Evolutionary conservation across 805 yeast species (phyloP).

Genomic region (Hanseniaspora guilliermondii): DNA sequence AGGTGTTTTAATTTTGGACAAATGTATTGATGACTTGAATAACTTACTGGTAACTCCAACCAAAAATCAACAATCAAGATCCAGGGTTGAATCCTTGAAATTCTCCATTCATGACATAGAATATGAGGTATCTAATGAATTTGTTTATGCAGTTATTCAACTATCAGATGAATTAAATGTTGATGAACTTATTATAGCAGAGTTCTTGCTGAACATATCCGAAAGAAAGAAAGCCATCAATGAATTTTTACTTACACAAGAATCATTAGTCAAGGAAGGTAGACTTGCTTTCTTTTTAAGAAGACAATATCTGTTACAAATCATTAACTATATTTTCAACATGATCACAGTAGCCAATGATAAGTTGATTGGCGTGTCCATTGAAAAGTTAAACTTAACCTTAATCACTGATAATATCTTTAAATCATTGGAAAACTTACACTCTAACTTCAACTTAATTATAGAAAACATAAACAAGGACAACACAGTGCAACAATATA

Average conservation of each 20-base stretch:
- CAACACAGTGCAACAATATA: conserved; percentile 41
- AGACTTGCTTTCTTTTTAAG: conserved; percentile 56
- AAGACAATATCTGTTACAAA: conserved; percentile 60
- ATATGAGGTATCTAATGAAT: conserved; percentile 52
- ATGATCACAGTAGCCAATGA: conserved; percentile 19
- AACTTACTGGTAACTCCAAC: conserved; percentile 21
- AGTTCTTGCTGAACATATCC: conserved; percentile 35
- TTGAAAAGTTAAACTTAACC: not conserved
- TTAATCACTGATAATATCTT: conserved; percentile 35
- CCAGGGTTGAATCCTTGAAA: conserved; percentile 34
- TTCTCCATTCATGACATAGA: conserved; percentile 43
- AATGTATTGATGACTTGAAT: conserved; percentile 36
- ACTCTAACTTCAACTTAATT: conserved; percentile 41
- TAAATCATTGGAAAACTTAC: conserved; percentile 45
- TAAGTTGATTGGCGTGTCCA: not conserved
- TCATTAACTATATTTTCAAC: conserved; percentile 34
- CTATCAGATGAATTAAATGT: conserved; percentile 55
- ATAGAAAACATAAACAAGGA: conserved; percentile 41
- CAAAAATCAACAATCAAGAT: conserved; percentile 38
- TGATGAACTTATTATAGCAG: conserved; percentile 68
- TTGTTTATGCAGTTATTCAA: conserved; percentile 45
- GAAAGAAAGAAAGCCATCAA: conserved; percentile 19
- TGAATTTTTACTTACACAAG: conserved; percentile 19
- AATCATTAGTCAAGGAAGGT: conserved; percentile 45
- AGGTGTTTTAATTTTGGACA: conserved; percentile 20